Percentiles rank a stretch among this genome's conserved stretches.
Conservation (phyloP, 345 rosid species). For the Pugionium dolabratum region DNA sequence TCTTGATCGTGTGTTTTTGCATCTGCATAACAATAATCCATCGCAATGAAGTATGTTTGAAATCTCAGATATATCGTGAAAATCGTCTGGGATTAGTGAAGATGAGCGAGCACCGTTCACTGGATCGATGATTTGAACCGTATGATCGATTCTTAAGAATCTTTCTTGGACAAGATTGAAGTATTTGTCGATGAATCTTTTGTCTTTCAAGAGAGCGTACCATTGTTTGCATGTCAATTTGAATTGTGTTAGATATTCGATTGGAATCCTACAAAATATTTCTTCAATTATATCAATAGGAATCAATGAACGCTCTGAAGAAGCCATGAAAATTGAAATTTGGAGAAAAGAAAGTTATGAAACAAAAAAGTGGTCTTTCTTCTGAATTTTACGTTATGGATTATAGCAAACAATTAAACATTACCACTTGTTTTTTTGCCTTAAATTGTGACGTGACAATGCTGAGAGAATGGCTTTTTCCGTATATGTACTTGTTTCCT, state of each 20-base stretch:
- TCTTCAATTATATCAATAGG: slow-evolving; percentile 38
- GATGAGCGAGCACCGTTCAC: slow-evolving; percentile 20
- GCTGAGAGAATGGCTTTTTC: not conserved
- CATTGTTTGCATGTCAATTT: slow-evolving; percentile 34
- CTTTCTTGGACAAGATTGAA: slow-evolving; percentile 35
- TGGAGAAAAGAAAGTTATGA: not conserved
- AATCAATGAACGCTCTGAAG: slow-evolving; percentile 21
- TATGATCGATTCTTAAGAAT: slow-evolving; percentile 29
- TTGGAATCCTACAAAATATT: slow-evolving; percentile 15
- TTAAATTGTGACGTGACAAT: slow-evolving; percentile 1
- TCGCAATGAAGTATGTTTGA: slow-evolving; percentile 29
- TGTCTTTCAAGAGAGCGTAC: slow-evolving; percentile 30
- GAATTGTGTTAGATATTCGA: slow-evolving; percentile 32
- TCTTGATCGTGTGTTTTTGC: slow-evolving; percentile 22
- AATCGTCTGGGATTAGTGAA: slow-evolving; percentile 28
- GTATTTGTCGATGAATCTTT: slow-evolving; percentile 35
- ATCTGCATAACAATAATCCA: slow-evolving; percentile 33
- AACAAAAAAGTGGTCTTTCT: not conserved
- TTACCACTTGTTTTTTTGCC: slow-evolving; percentile 19
- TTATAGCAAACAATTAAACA: slow-evolving; percentile 8
- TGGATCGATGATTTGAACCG: slow-evolving; percentile 28
- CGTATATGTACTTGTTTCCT: not conserved
- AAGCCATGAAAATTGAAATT: slow-evolving; percentile 27
- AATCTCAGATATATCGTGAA: slow-evolving; percentile 10
- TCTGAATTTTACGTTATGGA: slow-evolving; percentile 3